phyloP scores from a whole-genome alignment of 2,329 filamentous ascomycete genomes.

The Orbilia javanica region DNA sequence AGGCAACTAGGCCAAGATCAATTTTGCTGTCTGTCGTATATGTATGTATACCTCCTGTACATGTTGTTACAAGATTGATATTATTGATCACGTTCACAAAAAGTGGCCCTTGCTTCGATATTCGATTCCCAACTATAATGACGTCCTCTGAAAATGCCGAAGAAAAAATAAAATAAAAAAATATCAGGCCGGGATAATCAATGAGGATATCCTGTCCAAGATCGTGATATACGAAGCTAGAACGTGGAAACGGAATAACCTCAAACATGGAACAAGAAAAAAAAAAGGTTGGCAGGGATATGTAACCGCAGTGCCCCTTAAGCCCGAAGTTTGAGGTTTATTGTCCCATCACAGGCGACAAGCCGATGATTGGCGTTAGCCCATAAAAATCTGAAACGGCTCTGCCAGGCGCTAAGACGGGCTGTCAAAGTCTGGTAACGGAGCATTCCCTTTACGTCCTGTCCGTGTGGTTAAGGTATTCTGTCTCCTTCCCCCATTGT shows the following conservation, averaged over 20 bases:
- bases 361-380: slow-evolving; percentile 24
- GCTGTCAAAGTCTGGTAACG: slow-evolving; percentile 8
- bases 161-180: too few relatives aligned
- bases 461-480: too few relatives aligned
- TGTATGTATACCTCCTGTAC: too few relatives aligned
- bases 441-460: slow-evolving; percentile 7
- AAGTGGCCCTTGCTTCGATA: too few relatives aligned
- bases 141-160: too few relatives aligned
- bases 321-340: slow-evolving; percentile 27
- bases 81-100: background rate
- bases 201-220: too few relatives aligned
- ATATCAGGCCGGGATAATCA: too few relatives aligned
- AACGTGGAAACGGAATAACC: too few relatives aligned
- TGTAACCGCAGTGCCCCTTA: background rate
- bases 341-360: slow-evolving; percentile 25
- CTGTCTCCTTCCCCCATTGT: slow-evolving; percentile 7
- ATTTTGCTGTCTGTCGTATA: too few relatives aligned
- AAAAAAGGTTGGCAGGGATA: background rate
- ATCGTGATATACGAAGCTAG: background rate
- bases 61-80: too few relatives aligned
- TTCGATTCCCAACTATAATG: background rate
- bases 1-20: too few relatives aligned
- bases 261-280: background rate
- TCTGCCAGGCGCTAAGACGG: slow-evolving; percentile 13
- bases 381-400: slow-evolving; percentile 17